Percentiles rank a stretch among this genome's conserved stretches.
Conservation (phyloP, 2,329 filamentous ascomycete species). For the Microcera coccophila region DNA sequence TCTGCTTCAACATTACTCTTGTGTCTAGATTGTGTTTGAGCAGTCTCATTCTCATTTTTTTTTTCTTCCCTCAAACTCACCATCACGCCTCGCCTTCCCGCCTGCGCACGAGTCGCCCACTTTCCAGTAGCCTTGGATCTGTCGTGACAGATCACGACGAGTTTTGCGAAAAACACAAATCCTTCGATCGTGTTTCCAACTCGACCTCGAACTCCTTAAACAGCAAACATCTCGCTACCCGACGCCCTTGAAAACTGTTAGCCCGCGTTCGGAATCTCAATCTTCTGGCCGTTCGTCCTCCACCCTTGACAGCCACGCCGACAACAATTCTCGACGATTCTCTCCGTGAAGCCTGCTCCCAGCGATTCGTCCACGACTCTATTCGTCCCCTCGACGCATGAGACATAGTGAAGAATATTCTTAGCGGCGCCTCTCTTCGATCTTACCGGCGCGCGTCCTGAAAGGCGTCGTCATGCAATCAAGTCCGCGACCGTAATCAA, state of each 20-base stretch:
- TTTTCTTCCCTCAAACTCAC: conserved; percentile 6
- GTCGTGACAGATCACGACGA: conserved; percentile 29
- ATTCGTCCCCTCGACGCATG: conserved; percentile 20
- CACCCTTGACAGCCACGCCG: conserved; percentile 18
- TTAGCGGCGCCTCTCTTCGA: conserved; percentile 18
- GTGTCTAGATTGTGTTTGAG: conserved; percentile 24
- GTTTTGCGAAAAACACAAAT: conserved; percentile 31
- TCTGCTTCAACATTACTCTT: conserved; percentile 17
- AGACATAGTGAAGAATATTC: conserved; percentile 16
- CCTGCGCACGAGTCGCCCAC: conserved; percentile 25
- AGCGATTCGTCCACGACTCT: conserved; percentile 12
- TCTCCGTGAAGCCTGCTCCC: too few species aligned
- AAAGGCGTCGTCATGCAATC: conserved; percentile 57
- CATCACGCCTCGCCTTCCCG: conserved; percentile 13
- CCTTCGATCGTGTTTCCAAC: conserved; percentile 22
- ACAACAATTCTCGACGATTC: conserved; percentile 14
- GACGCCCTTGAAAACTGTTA: conserved; percentile 6
- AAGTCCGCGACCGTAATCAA: conserved; percentile 50
- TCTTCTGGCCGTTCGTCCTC: conserved; percentile 16
- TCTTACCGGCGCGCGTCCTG: conserved; percentile 38
- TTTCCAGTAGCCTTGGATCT: conserved; percentile 22
- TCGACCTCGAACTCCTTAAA: conserved; percentile 19
- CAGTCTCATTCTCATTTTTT: conserved; percentile 21
- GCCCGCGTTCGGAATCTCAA: conserved; percentile 8
- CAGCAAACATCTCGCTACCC: conserved; percentile 13